Evolutionary conservation across 225 moss, liverwort and hornwort species (phyloP).

Genomic region (Bryum argenteum): DNA sequence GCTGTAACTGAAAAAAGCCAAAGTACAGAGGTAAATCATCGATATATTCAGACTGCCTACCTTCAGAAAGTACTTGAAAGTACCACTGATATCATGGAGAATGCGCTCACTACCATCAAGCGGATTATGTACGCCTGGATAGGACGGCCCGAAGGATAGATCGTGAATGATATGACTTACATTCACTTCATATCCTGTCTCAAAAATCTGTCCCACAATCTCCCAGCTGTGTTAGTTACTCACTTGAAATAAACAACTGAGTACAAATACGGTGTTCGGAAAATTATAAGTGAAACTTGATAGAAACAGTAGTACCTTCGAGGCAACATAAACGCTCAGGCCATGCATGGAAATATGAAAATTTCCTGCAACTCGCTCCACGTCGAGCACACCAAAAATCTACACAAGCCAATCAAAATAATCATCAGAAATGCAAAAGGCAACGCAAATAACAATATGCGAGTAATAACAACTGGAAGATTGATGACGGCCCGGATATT

Average conservation of each 20-base stretch:
- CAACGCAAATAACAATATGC: slow-evolving; percentile 16
- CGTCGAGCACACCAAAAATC: slow-evolving; percentile 95
- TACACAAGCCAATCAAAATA: slow-evolving; percentile 43
- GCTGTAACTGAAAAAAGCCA: slow-evolving; percentile 16
- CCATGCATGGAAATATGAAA: slow-evolving; percentile 99
- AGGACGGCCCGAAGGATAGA: slow-evolving; percentile 87
- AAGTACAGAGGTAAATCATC: slow-evolving; percentile 16
- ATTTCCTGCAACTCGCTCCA: slow-evolving; percentile 96
- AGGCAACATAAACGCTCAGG: slow-evolving; percentile 82
- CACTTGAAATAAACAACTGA: slow-evolving; percentile 9
- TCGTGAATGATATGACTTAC: slow-evolving; percentile 97
- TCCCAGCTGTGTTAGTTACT: slow-evolving; percentile 13
- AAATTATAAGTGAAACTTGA: background rate
- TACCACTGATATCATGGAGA: slow-evolving; percentile 84
- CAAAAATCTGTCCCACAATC: slow-evolving; percentile 70
- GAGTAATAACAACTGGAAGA: background rate
- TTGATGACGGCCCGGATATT: background rate
- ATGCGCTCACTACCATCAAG: slow-evolving; percentile 87
- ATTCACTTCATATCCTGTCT: slow-evolving; percentile 78
- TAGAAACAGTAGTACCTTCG: slow-evolving; percentile 55
- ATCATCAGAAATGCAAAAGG: background rate
- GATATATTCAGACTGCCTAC: slow-evolving; percentile 40
- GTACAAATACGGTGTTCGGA: background rate
- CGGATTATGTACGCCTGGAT: slow-evolving; percentile 94
- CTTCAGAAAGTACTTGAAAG: slow-evolving; percentile 98